Base-by-base conservation (phyloP, 495 filamentous ascomycete species). In the Parachaetomium inaequale region DNA sequence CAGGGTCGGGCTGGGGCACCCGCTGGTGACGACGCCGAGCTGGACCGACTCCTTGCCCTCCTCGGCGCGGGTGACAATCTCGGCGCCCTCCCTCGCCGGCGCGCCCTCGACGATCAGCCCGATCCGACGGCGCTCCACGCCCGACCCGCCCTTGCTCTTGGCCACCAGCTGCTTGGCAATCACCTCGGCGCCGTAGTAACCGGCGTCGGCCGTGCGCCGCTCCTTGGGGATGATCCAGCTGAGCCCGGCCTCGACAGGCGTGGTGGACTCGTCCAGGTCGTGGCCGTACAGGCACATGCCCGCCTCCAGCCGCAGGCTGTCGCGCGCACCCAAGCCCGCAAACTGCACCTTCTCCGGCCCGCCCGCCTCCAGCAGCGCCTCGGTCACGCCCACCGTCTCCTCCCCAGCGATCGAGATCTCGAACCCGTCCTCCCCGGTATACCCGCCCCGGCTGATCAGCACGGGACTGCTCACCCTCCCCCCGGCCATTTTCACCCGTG, bases 221-320 rank as follows among this genome's bases (percentile, higher is more conserved):
- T 86, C 82, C 74, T 90, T 89, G 59, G 87, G 85, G 56, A 98
- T 83, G 59, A 96, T 82, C 93, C 93, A 98, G 73, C 83, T 81
- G 3, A 98, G 81, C 4, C 84, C 85, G 4, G 86, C 94, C 75
- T 91, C 88, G 23, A 91, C 90, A 2, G 95, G 94, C 5, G 95
- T 96, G 23, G 88, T 96, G 4, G 80, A 78, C 62, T 96, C 95
- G 69, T 95, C 85, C 47, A 98, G 84, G 76, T 98, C 94, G 73
- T 96, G 92, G n/a, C 94, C 94, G 78, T 98, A 98, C 26, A 98
- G 84, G 75, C 91, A 98, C 93, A 98, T 93, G 53, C 94, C 94
- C 0, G 95, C 94, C 75, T 98, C 94, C 10, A 98, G 85, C 19
- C 94, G 85, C 62, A 98, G 83, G 66, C 88, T 94, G 74, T 98